Evolutionary conservation across 2,329 filamentous ascomycete genomes (phyloP), one percentile per base, ranked within the genome.

Genomic region (Trichoderma polysporum): DNA sequence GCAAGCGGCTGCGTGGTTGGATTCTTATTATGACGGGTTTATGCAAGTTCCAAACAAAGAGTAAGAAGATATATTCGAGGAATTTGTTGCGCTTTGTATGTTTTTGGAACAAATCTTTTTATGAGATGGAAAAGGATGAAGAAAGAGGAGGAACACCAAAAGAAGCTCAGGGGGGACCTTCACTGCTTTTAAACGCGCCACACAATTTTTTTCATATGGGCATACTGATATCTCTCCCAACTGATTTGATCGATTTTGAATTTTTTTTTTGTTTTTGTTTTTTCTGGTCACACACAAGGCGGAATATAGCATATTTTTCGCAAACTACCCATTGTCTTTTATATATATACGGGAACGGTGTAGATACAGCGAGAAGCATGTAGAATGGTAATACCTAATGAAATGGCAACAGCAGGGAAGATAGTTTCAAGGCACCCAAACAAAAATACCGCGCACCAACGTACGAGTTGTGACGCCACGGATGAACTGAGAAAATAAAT

Each of bases 1-100:
- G 49, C 79, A 83, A 54, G 85, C 85, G 9, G 85, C 85, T 31
- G 78, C 76, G 68, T 87, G 85, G 85, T 76, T 87, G 27, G 84
- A 86, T 70, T 74, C 76, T 17, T 87, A 87, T 72, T 87, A 85
- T 70, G 79, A 79, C 50, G 81, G 83, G 29, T 87, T 87, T 73
- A 77, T 87, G 75, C 79, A 86, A 73, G 73, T 86, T 39, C 84
- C 84, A 5, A 27, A 31, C 58, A 41, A 29, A 27, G 39, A 39
- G n/a, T 60, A 31, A 58, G 29, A 13, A 33, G 25, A 7, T 22
- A 29, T 50, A 7, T 50, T 5, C 10, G 12, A 25, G 13, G 47
- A 61, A 49, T 4, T 52, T 35, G n/a, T 27, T 63, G 39, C 22
- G 45, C 10, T 33, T 56, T 45, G 4, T 45, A 17, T 12, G 33